Conservation (phyloP, 169 alveolate genomes). For the Prorocentrum cordatum region DNA sequence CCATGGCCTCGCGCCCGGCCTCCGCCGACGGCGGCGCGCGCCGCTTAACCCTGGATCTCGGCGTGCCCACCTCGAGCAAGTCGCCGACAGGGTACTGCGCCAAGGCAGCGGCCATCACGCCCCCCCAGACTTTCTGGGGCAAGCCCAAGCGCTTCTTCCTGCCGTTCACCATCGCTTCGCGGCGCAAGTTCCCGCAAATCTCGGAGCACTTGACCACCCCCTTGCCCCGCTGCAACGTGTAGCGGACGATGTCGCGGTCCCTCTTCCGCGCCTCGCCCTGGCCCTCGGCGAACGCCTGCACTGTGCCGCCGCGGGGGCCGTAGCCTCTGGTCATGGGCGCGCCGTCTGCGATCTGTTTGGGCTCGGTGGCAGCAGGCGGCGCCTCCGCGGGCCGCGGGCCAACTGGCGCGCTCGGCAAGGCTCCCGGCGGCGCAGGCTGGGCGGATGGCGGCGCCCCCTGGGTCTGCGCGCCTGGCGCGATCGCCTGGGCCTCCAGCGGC, state of each 20-base stretch:
- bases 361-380: neutral
- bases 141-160: neutral
- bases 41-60: neutral
- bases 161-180: neutral
- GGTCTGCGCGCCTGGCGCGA: neutral
- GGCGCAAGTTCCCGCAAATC: neutral
- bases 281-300: neutral
- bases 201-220: neutral
- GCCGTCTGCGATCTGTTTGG: neutral
- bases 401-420: neutral
- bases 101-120: neutral
- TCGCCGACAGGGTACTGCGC: neutral
- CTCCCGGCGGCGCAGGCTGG: neutral
- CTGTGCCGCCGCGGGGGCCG: neutral
- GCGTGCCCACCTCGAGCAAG: neutral
- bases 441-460: neutral
- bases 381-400: neutral
- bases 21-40: neutral
- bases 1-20: neutral
- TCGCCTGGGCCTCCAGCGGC: neutral
- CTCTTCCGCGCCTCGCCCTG: neutral
- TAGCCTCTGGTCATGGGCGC: neutral
- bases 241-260: neutral
- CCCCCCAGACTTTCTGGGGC: neutral
- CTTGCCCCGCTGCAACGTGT: neutral